phyloP scores from a whole-genome alignment of 192 early-diverging fungal genomes.

The Coemansia sp. region DNA sequence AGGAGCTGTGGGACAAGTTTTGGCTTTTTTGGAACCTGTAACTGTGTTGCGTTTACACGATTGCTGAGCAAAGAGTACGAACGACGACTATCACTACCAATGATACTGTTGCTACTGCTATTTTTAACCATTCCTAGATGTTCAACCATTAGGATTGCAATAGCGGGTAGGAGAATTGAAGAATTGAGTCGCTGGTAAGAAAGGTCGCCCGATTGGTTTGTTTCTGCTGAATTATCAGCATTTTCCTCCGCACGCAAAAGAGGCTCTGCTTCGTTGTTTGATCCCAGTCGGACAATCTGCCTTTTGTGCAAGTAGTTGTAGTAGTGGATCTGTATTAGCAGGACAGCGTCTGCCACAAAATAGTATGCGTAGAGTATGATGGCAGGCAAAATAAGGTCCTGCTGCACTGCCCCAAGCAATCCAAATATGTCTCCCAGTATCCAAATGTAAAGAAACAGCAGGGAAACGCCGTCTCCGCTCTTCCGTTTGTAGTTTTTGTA shows the following conservation, averaged over 20 bases:
- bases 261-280: not conserved
- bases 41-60: not conserved
- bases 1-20: conserved; percentile 57
- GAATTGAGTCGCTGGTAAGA: not conserved
- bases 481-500: conserved; percentile 72
- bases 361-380: conserved; percentile 68
- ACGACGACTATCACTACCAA: not conserved
- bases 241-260: not conserved
- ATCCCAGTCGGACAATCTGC: conserved; percentile 4
- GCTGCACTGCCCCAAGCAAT: conserved; percentile 61
- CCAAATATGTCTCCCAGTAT: conserved; percentile 69
- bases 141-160: not conserved
- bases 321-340: conserved; percentile 63
- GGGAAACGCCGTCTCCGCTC: conserved; percentile 66
- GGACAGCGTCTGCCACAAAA: conserved; percentile 61
- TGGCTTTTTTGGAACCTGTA: conserved; percentile 11
- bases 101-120: not conserved
- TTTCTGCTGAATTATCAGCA: not conserved
- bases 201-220: not conserved
- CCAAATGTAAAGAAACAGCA: conserved; percentile 70
- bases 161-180: not conserved
- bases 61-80: not conserved
- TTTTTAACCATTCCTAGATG: not conserved
- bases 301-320: conserved; percentile 38
- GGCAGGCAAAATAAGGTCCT: conserved; percentile 66